phyloP scores from a whole-genome alignment of 2,329 filamentous ascomycete species.

The Pseudogymnoascus sp. region DNA sequence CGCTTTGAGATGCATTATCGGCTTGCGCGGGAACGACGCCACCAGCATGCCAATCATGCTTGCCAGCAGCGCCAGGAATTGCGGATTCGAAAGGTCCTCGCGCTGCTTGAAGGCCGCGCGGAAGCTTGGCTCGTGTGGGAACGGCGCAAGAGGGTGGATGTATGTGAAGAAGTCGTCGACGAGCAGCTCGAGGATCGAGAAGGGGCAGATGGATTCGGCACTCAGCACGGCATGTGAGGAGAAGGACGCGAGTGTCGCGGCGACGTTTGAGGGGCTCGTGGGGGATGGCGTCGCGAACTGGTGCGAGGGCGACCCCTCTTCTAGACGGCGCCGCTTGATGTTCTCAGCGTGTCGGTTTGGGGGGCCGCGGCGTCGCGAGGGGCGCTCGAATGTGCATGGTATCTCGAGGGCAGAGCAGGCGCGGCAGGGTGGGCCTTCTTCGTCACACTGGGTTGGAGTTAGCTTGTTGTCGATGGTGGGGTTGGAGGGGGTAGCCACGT shows the following conservation, averaged over 20 bases:
- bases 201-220: slow-evolving; percentile 63
- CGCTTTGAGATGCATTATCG: slow-evolving; percentile 58
- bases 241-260: slow-evolving; percentile 25
- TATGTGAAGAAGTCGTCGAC: slow-evolving; percentile 80
- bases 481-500: slow-evolving; percentile 12
- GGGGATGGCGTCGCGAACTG: slow-evolving; percentile 14
- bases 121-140: slow-evolving; percentile 72
- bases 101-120: slow-evolving; percentile 57
- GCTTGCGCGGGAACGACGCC: slow-evolving; percentile 66
- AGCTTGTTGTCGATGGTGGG: slow-evolving; percentile 11
- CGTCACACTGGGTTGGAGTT: slow-evolving; percentile 45
- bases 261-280: slow-evolving; percentile 23
- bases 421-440: slow-evolving; percentile 55
- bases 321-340: slow-evolving; percentile 50
- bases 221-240: slow-evolving; percentile 36
- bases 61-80: slow-evolving; percentile 62
- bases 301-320: slow-evolving; percentile 15
- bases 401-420: slow-evolving; percentile 58
- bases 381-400: slow-evolving; percentile 57
- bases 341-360: slow-evolving; percentile 59
- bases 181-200: slow-evolving; percentile 57
- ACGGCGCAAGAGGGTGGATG: slow-evolving; percentile 67
- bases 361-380: slow-evolving; percentile 54
- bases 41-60: slow-evolving; percentile 69
- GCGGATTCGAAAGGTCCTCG: slow-evolving; percentile 56